Base-by-base conservation (phyloP, 2,329 filamentous ascomycete genomes). In the Paraconiothyrium sp. region DNA sequence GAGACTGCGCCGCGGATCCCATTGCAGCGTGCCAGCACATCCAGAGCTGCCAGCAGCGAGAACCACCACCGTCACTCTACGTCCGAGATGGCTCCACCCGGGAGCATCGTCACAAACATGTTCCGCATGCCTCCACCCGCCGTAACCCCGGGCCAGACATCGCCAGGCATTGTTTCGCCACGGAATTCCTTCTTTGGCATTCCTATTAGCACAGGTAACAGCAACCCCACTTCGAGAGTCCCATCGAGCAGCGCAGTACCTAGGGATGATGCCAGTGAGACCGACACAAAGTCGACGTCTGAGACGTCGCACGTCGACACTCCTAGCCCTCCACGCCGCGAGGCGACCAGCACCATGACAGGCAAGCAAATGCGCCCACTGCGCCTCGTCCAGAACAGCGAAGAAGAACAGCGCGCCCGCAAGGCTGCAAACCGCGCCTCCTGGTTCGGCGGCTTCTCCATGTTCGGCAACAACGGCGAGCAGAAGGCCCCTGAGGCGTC, bases 91-190 rank as follows among this genome's bases (percentile, higher is more conserved):
- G 73, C 72, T 9, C 59, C 70, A 20, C 89, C 89, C 20, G 91
- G 90, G 8, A 88, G 86, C 62, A 87, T 97, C 34, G 90, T 97
- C 52, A 92, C 92, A 71, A 93, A 94, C 78, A 97, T 97, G 91
- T 96, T 96, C 81, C 90, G 90, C 72, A 90, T 90, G 14, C 86
- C 89, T 10, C 75, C 79, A 4, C 68, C 77, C 10, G 72, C 66
- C 10, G 68, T 68, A 10, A 73, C 44, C 47, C 65, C 67, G 67
- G 87, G 77, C 30, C 76, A 77, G n/a, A 78, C 87, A 72, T 88
- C 87, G 35, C 74, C 76, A 48, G 69, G 77, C 59, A 65, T 79
- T 54, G 74, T 74, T 35, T 76, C 76, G 59, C 72, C 77, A 3
- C 67, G 77, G 57, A 77, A 74, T 69, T 75, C 73, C 24, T 72